A percentile compares a stretch with the other conserved stretches of the same genome.
Conservation (phyloP, 169 alveolate species). For the Eimeria sp. region DNA sequence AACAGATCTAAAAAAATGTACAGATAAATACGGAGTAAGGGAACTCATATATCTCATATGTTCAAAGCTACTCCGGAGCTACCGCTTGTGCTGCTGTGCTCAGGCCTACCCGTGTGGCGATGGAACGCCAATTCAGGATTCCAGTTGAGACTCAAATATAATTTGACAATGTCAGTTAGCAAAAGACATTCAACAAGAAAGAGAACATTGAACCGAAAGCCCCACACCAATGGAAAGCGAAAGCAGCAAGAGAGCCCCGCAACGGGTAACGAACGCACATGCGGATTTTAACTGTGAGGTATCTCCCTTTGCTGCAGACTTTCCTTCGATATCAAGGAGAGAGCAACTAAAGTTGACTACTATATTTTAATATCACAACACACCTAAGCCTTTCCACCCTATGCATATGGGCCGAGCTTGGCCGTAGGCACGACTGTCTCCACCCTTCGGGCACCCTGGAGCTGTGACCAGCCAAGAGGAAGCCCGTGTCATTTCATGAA, state of each 20-base stretch:
- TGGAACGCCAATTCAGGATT: background rate
- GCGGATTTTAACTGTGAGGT: background rate
- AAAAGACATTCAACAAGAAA: background rate
- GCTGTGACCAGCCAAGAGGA: background rate
- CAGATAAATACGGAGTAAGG: background rate
- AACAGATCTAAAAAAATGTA: background rate
- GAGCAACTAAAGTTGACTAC: background rate
- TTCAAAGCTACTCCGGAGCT: background rate
- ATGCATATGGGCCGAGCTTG: background rate
- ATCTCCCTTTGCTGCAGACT: background rate
- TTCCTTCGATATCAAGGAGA: background rate
- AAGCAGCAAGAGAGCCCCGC: conserved; percentile 55
- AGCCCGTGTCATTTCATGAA: background rate
- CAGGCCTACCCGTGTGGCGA: background rate
- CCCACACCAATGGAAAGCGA: background rate
- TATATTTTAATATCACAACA: background rate
- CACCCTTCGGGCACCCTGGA: background rate
- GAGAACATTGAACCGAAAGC: background rate
- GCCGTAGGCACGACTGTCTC: background rate
- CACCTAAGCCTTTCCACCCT: background rate
- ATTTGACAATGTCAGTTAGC: background rate
- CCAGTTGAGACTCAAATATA: background rate
- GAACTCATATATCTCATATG: background rate
- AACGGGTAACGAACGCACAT: conserved; percentile 8
- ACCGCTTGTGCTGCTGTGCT: background rate